Percentiles rank a stretch among this genome's conserved stretches.
Conservation (phyloP, 208 protist genomes). For the Trichomonas tenax region DNA sequence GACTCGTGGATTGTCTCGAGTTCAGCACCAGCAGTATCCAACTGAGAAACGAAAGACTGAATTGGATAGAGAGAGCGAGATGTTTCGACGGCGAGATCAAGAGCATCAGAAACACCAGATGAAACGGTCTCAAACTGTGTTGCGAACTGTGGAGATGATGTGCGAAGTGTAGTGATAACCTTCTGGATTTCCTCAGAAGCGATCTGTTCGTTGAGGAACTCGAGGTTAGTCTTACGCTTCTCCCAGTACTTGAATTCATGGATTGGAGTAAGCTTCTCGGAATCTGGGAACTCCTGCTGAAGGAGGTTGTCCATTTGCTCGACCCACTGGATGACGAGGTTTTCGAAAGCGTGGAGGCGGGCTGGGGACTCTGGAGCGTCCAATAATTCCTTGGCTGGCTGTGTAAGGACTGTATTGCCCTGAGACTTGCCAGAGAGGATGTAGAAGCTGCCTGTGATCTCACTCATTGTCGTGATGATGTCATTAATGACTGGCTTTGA, state of each 20-base stretch:
- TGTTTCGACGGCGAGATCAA: not conserved
- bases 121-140: not conserved
- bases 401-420: slow-evolving; percentile 41
- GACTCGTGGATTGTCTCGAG: not conserved
- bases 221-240: not conserved
- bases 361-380: slow-evolving; percentile 23
- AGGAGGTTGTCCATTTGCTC: slow-evolving; percentile 36
- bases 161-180: not conserved
- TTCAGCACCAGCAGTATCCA: not conserved
- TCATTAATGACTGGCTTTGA: slow-evolving; percentile 72
- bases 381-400: slow-evolving; percentile 33
- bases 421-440: slow-evolving; percentile 36
- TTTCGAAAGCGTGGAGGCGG: slow-evolving; percentile 41
- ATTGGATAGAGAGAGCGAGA: not conserved
- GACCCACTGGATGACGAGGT: slow-evolving; percentile 38
- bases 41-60: not conserved
- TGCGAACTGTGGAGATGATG: not conserved
- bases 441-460: slow-evolving; percentile 32
- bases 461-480: slow-evolving; percentile 57
- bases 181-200: not conserved
- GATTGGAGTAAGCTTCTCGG: not conserved
- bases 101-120: not conserved
- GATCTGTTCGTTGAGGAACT: slow-evolving; percentile 24
- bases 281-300: slow-evolving; percentile 27
- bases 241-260: slow-evolving; percentile 11